phyloP scores from a whole-genome alignment of 768 basidiomycete genomes.

The Mycena rebaudengoi region DNA sequence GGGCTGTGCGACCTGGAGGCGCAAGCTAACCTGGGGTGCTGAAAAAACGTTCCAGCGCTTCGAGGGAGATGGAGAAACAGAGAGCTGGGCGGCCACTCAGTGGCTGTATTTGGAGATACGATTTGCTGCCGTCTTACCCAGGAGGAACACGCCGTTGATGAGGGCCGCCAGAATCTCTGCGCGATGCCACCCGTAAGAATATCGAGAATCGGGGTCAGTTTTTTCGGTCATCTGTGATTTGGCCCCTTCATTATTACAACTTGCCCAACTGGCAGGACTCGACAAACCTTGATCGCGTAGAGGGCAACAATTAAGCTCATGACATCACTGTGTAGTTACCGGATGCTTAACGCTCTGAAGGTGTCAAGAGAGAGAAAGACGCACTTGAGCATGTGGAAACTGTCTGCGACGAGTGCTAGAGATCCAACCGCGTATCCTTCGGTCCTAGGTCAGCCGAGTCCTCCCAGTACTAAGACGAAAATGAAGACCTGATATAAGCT shows the following conservation, averaged over 20 bases:
- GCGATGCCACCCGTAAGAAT: constrained; percentile 99
- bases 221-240: constrained; percentile 75
- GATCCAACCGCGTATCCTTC: constrained; percentile 98
- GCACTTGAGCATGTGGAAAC: constrained; percentile 99
- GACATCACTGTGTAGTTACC: constrained; percentile 80
- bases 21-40: constrained; percentile 68
- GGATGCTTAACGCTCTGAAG: constrained; percentile 17
- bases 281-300: constrained; percentile 84
- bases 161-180: constrained; percentile 96
- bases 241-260: constrained; percentile 11
- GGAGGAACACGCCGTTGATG: constrained; percentile 95
- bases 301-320: constrained; percentile 95
- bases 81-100: constrained; percentile 57
- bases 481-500: constrained; percentile 84
- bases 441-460: too few species aligned
- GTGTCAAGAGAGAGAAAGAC: constrained; percentile 33
- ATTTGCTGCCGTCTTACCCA: constrained; percentile 37
- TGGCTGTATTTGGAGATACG: neutral
- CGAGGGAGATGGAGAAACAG: constrained; percentile 94
- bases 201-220: constrained; percentile 70
- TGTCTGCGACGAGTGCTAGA: constrained; percentile 94
- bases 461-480: too few species aligned
- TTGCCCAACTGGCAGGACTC: constrained; percentile 4
- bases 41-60: constrained; percentile 93
- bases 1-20: neutral